phyloP scores from a whole-genome alignment of 208 protist species.

The Leishmania turanica region DNA sequence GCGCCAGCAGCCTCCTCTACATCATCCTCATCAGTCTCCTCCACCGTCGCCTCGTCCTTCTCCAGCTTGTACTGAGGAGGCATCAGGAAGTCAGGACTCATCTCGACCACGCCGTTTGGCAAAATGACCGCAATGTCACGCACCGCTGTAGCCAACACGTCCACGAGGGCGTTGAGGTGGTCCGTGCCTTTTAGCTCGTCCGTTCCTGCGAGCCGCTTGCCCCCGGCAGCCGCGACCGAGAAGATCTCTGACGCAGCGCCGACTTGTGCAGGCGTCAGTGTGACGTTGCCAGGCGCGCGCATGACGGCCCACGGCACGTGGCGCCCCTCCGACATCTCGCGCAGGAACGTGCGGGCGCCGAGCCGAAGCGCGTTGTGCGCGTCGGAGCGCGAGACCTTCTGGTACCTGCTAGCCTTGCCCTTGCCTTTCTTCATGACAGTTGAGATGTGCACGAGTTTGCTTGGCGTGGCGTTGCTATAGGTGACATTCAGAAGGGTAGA shows the following conservation, averaged over 20 bases:
- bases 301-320: slow-evolving; percentile 90
- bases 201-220: slow-evolving; percentile 40
- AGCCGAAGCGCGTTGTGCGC: slow-evolving; percentile 69
- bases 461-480: slow-evolving; percentile 88
- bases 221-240: slow-evolving; percentile 50
- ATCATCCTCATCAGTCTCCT: slow-evolving; percentile 23
- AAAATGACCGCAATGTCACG: slow-evolving; percentile 72
- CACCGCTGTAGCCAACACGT: slow-evolving; percentile 47
- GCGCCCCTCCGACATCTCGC: slow-evolving; percentile 73
- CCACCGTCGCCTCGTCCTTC: slow-evolving; percentile 34
- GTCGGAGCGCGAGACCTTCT: slow-evolving; percentile 56
- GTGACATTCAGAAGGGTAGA: slow-evolving; percentile 72
- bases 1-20: slow-evolving; percentile 33
- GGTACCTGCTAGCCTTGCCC: slow-evolving; percentile 39
- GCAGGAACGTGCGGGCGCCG: slow-evolving; percentile 82
- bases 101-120: slow-evolving; percentile 82
- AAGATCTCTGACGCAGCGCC: slow-evolving; percentile 60
- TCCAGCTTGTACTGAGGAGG: slow-evolving; percentile 70
- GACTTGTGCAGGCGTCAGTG: slow-evolving; percentile 55
- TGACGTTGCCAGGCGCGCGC: slow-evolving; percentile 48
- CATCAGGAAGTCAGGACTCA: slow-evolving; percentile 73
- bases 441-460: slow-evolving; percentile 82
- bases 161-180: slow-evolving; percentile 57
- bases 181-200: slow-evolving; percentile 39
- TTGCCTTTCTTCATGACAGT: slow-evolving; percentile 44